phyloP scores from a whole-genome alignment of 1,284 basidiomycete species.

The Boletellus dicymbophilus region DNA sequence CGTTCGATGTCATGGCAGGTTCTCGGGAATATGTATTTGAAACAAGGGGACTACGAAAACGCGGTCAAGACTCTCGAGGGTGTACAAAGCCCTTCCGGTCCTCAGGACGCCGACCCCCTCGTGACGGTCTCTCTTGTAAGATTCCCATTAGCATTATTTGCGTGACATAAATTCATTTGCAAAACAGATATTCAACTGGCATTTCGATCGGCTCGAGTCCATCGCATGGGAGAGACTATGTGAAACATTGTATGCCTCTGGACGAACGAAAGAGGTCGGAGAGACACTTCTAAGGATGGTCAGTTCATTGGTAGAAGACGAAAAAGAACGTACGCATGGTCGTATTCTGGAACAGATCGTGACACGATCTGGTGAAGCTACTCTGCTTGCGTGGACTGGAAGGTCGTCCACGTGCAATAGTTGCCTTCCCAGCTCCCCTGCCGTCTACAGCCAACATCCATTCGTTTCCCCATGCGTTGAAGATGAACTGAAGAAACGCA shows the following conservation, averaged over 20 bases:
- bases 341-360: background rate
- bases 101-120: background rate
- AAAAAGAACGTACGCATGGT: background rate
- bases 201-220: background rate
- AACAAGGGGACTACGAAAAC: conserved; percentile 3
- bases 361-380: background rate
- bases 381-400: background rate
- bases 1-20: background rate
- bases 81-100: background rate
- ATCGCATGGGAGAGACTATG: background rate
- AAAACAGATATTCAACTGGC: background rate
- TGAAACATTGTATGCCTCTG: background rate
- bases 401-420: background rate
- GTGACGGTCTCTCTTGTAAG: background rate
- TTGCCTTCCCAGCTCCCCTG: background rate
- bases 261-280: background rate
- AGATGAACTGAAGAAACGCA: background rate
- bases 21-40: conserved; percentile 4
- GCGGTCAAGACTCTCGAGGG: background rate
- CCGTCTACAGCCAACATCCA: too few relatives aligned
- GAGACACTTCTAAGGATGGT: background rate
- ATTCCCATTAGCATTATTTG: background rate
- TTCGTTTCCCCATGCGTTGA: too few relatives aligned
- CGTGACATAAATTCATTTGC: background rate
- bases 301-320: background rate